phyloP scores from a whole-genome alignment of 768 basidiomycete species.

The Boletus sp. region DNA sequence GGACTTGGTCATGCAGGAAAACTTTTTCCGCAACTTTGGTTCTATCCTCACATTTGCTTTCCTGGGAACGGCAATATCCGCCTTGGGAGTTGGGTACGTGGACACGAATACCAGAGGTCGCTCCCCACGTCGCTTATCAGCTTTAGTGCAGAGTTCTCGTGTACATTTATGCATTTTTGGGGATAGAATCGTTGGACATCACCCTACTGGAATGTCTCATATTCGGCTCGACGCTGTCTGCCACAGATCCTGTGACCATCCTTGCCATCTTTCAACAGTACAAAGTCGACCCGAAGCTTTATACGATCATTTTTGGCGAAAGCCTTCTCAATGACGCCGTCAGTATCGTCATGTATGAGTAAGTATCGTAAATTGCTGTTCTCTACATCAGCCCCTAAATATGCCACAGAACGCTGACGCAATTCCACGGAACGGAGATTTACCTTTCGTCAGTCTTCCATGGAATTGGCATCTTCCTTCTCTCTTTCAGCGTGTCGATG shows the following conservation, averaged over 20 bases:
- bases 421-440: constrained; percentile 88
- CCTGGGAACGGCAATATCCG: constrained; percentile 92
- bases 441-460: constrained; percentile 87
- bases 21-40: constrained; percentile 98
- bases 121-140: constrained; percentile 38
- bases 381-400: not conserved
- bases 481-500: constrained; percentile 94
- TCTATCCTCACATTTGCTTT: constrained; percentile 95
- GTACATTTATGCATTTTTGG: constrained; percentile 91
- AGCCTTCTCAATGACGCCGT: constrained; percentile 97
- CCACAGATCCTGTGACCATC: constrained; percentile 97
- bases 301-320: constrained; percentile 96
- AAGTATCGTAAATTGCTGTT: constrained; percentile 37
- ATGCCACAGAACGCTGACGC: constrained; percentile 71
- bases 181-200: constrained; percentile 83
- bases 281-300: constrained; percentile 97
- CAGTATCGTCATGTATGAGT: constrained; percentile 99
- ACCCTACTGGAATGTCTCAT: constrained; percentile 90
- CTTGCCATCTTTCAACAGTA: constrained; percentile 97
- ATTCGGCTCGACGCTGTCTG: constrained; percentile 94
- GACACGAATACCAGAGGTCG: not conserved
- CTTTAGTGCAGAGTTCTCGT: constrained; percentile 75
- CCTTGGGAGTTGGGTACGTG: constrained; percentile 90
- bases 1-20: constrained; percentile 56
- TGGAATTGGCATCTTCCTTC: constrained; percentile 95